Base-by-base conservation (phyloP, 306 rosid genomes). In the Dalbergia oliveri region DNA sequence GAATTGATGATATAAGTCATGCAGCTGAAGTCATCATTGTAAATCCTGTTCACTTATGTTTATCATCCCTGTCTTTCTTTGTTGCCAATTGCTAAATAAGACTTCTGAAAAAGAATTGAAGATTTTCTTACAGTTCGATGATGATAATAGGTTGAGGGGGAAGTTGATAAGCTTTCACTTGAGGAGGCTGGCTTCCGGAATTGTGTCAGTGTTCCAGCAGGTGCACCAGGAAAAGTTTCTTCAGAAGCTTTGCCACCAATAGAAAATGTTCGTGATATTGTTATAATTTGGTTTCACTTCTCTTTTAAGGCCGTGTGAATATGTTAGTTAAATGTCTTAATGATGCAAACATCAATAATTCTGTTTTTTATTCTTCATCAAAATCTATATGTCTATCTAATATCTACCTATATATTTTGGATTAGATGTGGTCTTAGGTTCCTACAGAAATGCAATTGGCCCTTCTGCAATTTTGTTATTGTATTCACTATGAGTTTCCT, bases 141-240 rank as follows among this genome's bases (percentile, higher is more conserved):
- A 73, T 78, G 72, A 61, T 59, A 31, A 72, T 83, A 94, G 97
- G 99, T 93, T 70, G 99, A 94, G 81, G 97, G 99, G 67, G 99
- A 94, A 84, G 67, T 89, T 64, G 99, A 94, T 79, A 94, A 94
- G 90, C 97, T 94, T 83, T 94, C 99, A 33, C 82, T 93, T 41
- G 97, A 93, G 84, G 99, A 94, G 81, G 97, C 94, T 81, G 99
- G 97, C 75, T 86, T 91, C 81, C 83, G n/a, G 70, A 91, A 91
- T 79, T 94, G 99, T 83, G 94, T 93, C 6, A 93, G 97, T 86
- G 97, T 89, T 76, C 99, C 99, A 58, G 88, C 80, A 26, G 99
- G 97, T 83, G 99, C 97, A 9, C 92, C 99, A 35, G 60, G 57
- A 73, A 91, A 90, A 83, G 85, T 85, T 80, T 93, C 97, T n/a